Evolutionary conservation across 352 stramenopile genomes (phyloP).

Genomic region (Phytophthora brassicae): DNA sequence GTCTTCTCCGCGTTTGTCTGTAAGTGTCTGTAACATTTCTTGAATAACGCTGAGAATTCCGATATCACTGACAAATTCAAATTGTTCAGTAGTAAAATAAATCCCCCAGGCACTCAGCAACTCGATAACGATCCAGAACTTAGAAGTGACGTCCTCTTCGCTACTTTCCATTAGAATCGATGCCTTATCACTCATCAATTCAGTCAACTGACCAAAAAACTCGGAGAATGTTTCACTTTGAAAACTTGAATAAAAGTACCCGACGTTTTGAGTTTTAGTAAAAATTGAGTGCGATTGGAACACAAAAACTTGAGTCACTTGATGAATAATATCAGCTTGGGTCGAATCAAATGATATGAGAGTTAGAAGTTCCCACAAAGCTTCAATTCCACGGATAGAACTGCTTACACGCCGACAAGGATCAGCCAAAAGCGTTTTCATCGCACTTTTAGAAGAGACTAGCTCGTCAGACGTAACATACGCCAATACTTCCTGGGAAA

Average conservation of each 20-base stretch:
- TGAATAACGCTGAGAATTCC: slow-evolving; percentile 43
- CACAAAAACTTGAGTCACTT: slow-evolving; percentile 54
- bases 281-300: slow-evolving; percentile 28
- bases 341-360: slow-evolving; percentile 50
- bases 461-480: slow-evolving; percentile 38
- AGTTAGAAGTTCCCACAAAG: slow-evolving; percentile 44
- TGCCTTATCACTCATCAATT: slow-evolving; percentile 40
- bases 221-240: slow-evolving; percentile 33
- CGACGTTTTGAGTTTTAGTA: slow-evolving; percentile 13
- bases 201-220: slow-evolving; percentile 38
- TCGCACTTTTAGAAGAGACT: slow-evolving; percentile 22
- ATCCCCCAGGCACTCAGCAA: slow-evolving; percentile 47
- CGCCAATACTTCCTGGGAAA: slow-evolving; percentile 32
- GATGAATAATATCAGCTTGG: slow-evolving; percentile 50
- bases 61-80: slow-evolving; percentile 56
- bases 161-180: slow-evolving; percentile 13
- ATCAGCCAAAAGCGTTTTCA: slow-evolving; percentile 44
- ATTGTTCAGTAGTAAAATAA: slow-evolving; percentile 42
- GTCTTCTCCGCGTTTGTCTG: neutral
- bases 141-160: slow-evolving; percentile 1
- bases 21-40: slow-evolving; percentile 29
- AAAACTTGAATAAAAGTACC: slow-evolving; percentile 40
- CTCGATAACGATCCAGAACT: slow-evolving; percentile 34
- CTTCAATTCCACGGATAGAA: slow-evolving; percentile 45
- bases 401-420: slow-evolving; percentile 49